These are phyloP conservation scores for Collybia mongolica DNA, from an alignment of 768 basidiomycete species.

Conservation along the genomic window DNA sequence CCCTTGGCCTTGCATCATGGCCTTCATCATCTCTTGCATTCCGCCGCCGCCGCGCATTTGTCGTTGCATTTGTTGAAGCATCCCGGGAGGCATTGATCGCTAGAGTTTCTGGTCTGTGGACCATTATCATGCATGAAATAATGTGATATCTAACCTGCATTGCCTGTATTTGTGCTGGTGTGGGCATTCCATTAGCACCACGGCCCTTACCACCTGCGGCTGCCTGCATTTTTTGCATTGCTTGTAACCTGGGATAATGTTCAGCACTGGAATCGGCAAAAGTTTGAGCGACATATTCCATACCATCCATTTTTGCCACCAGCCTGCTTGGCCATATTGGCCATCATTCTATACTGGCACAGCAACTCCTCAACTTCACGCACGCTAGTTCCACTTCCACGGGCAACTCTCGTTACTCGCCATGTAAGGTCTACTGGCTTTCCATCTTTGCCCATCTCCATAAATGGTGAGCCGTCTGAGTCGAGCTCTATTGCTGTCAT, in stretches of 20 bases:
- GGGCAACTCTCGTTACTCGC: constrained; percentile 87
- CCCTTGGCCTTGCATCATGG: constrained; percentile 94
- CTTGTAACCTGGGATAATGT: constrained; percentile 55
- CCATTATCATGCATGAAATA: background rate
- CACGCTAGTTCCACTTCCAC: constrained; percentile 91
- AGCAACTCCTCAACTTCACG: constrained; percentile 97
- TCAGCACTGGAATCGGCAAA: background rate
- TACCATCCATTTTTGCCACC: constrained; percentile 96
- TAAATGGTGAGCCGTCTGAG: constrained; percentile 90
- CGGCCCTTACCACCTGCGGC: constrained; percentile 85
- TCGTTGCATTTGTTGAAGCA: constrained; percentile 91
- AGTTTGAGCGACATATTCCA: constrained; percentile 20
- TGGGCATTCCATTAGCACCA: constrained; percentile 86
- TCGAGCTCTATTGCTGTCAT: constrained; percentile 95
- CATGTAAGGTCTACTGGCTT: constrained; percentile 86
- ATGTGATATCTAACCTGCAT: constrained; percentile 63
- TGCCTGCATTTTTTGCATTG: constrained; percentile 92
- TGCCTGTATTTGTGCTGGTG: constrained; percentile 89
- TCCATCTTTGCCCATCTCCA: constrained; percentile 80
- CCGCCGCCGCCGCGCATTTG: constrained; percentile 80
- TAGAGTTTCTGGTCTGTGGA: constrained; percentile 22
- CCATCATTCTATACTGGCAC: constrained; percentile 98
- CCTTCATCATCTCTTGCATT: constrained; percentile 98
- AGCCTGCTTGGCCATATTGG: constrained; percentile 97
- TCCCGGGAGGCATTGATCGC: constrained; percentile 93